phyloP scores from a whole-genome alignment of 805 yeast genomes.

The Ogataea salicorniae region DNA sequence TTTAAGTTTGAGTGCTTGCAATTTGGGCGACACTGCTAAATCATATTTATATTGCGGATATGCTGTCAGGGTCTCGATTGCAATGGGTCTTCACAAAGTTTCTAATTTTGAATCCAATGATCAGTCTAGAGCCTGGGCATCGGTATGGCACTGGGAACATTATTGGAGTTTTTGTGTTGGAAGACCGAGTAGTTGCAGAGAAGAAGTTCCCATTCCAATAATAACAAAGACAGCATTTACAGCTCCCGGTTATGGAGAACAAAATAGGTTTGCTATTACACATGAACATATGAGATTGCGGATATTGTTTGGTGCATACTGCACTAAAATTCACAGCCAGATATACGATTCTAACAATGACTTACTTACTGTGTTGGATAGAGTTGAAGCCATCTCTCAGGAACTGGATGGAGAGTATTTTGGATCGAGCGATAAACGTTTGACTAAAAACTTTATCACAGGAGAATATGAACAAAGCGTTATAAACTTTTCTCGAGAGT shows the following conservation, averaged over 20 bases:
- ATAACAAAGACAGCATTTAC: slow-evolving; percentile 6
- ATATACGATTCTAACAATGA: slow-evolving; percentile 18
- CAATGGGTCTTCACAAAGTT: slow-evolving; percentile 18
- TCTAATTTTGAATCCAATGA: slow-evolving; percentile 10
- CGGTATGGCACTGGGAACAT: slow-evolving; percentile 22
- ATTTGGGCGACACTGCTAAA: slow-evolving; percentile 21
- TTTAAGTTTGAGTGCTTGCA: slow-evolving; percentile 18
- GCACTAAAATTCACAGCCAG: slow-evolving; percentile 18
- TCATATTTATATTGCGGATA: slow-evolving; percentile 20
- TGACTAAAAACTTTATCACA: slow-evolving; percentile 5
- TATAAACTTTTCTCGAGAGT: slow-evolving; percentile 12
- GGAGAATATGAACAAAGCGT: neutral
- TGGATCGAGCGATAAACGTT: slow-evolving; percentile 8
- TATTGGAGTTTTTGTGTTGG: slow-evolving; percentile 27
- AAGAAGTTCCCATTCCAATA: slow-evolving; percentile 8
- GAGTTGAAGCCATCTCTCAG: slow-evolving; percentile 15
- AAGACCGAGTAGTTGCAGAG: slow-evolving; percentile 16
- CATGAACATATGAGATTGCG: slow-evolving; percentile 20
- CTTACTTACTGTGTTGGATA: slow-evolving; percentile 14
- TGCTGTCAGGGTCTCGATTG: slow-evolving; percentile 16
- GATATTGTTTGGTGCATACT: slow-evolving; percentile 13
- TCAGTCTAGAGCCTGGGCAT: slow-evolving; percentile 18
- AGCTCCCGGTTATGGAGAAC: slow-evolving; percentile 13
- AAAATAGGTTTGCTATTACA: slow-evolving; percentile 11
- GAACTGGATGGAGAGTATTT: slow-evolving; percentile 17